These are phyloP conservation scores for Rhipidocladum racemiflorum DNA, from an alignment of 176 grass and related monocot genomes.

Conservation along the genomic window DNA sequence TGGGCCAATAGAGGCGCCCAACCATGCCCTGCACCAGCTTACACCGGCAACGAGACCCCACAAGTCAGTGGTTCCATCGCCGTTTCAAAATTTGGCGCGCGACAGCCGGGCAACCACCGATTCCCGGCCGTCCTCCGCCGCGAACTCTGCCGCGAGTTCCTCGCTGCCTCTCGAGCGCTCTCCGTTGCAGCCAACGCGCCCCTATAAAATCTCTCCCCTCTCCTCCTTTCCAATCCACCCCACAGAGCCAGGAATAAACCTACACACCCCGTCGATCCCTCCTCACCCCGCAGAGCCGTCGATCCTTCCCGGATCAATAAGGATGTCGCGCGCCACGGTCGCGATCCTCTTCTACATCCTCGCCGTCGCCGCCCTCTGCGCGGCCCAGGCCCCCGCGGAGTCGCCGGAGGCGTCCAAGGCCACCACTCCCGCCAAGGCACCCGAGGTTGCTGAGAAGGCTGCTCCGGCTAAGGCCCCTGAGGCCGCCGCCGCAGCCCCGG, in stretches of 20 bases:
- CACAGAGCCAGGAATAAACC: slow-evolving; percentile 33
- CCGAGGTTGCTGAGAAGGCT: slow-evolving; percentile 4
- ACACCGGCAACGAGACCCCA: not conserved
- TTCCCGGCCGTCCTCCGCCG: not conserved
- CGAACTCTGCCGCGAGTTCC: not conserved
- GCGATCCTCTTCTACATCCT: slow-evolving; percentile 49
- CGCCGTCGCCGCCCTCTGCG: not conserved
- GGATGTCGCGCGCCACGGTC: slow-evolving; percentile 39
- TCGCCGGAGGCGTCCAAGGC: slow-evolving; percentile 33
- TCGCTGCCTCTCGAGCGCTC: not conserved
- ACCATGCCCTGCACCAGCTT: too few species aligned
- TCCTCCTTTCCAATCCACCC: slow-evolving; percentile 39
- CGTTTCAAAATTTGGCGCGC: slow-evolving; percentile 34
- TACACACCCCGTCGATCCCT: not conserved
- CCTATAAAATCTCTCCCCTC: slow-evolving; percentile 16
- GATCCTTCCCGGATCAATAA: not conserved
- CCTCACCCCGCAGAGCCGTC: not conserved
- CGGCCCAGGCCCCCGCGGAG: slow-evolving; percentile 26
- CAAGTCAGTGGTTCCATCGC: too few species aligned
- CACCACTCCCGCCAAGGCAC: slow-evolving; percentile 20
- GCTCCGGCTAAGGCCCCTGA: slow-evolving; percentile 23
- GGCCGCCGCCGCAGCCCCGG: not conserved
- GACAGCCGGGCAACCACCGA: slow-evolving; percentile 10
- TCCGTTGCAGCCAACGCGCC: not conserved
- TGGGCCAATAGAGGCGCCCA: too few species aligned